phyloP scores from a whole-genome alignment of 768 basidiomycete genomes.

The Lentinula boryana region DNA sequence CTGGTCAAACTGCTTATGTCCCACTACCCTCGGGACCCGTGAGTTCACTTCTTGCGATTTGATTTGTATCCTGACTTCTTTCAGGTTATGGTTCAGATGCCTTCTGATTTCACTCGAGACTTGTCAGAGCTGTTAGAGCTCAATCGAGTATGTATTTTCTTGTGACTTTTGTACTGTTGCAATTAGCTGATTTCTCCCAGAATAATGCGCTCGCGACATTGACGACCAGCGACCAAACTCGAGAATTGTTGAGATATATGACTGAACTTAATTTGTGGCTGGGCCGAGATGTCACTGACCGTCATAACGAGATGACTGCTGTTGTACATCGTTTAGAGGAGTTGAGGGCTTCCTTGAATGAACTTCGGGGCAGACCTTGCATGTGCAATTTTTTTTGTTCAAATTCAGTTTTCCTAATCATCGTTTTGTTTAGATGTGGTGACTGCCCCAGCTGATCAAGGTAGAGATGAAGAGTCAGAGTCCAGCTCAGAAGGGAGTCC shows the following conservation, averaged over 20 bases:
- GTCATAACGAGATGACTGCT: constrained; percentile 65
- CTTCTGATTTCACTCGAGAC: constrained; percentile 46
- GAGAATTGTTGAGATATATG: constrained; percentile 79
- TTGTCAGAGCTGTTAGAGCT: constrained; percentile 53
- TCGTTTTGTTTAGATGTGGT: not conserved
- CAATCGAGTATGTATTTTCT: constrained; percentile 42
- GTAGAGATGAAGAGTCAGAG: not conserved
- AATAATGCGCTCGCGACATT: constrained; percentile 71
- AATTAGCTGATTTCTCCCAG: constrained; percentile 27
- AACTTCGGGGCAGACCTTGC: constrained; percentile 1
- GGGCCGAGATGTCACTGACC: constrained; percentile 70
- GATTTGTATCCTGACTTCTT: not conserved
- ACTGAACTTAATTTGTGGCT: constrained; percentile 73
- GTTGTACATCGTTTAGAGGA: constrained; percentile 44
- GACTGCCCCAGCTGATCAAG: not conserved
- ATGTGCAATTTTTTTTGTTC: not conserved
- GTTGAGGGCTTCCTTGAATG: constrained; percentile 25
- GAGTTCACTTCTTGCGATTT: constrained; percentile 17
- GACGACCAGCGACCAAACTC: constrained; percentile 73
- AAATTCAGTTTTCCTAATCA: not conserved
- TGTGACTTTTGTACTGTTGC: not conserved
- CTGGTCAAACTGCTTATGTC: constrained; percentile 27
- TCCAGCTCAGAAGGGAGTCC: constrained; percentile 1
- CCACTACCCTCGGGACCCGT: constrained; percentile 52
- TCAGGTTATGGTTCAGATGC: constrained; percentile 58